These are phyloP conservation scores for Priceomyces fermenticarens DNA, from an alignment of 805 yeast genomes.

Conservation along the genomic window DNA sequence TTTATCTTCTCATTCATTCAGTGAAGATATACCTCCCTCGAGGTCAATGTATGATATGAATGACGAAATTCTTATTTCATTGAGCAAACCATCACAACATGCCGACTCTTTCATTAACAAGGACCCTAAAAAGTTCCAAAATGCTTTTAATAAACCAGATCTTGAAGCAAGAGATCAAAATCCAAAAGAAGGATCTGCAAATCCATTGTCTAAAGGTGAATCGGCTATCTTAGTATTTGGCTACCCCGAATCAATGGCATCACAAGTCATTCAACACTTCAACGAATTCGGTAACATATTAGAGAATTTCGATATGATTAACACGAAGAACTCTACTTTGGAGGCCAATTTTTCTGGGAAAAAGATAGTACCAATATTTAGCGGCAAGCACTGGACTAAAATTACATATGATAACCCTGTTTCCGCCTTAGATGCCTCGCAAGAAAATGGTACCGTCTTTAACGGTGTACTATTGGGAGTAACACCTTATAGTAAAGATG, in stretches of 20 bases:
- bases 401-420: constrained; percentile 74
- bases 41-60: constrained; percentile 49
- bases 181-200: constrained; percentile 10
- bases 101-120: constrained; percentile 41
- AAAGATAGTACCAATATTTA: constrained; percentile 60
- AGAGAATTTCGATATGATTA: constrained; percentile 60
- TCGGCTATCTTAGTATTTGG: constrained; percentile 84
- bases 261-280: constrained; percentile 66
- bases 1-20: constrained; percentile 20
- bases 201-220: constrained; percentile 37
- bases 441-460: constrained; percentile 74
- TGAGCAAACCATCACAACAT: constrained; percentile 32
- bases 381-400: constrained; percentile 91
- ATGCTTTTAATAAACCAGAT: constrained; percentile 36
- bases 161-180: constrained; percentile 6
- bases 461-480: constrained; percentile 68
- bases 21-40: constrained; percentile 48
- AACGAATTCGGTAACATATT: constrained; percentile 75
- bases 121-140: constrained; percentile 45
- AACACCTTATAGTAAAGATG: constrained; percentile 60
- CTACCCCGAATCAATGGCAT: constrained; percentile 74
- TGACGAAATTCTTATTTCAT: constrained; percentile 38
- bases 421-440: constrained; percentile 78
- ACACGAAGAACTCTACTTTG: constrained; percentile 8
- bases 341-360: constrained; percentile 5